phyloP scores from a whole-genome alignment of 805 yeast species.

The Wickerhamomyces chambardii region DNA sequence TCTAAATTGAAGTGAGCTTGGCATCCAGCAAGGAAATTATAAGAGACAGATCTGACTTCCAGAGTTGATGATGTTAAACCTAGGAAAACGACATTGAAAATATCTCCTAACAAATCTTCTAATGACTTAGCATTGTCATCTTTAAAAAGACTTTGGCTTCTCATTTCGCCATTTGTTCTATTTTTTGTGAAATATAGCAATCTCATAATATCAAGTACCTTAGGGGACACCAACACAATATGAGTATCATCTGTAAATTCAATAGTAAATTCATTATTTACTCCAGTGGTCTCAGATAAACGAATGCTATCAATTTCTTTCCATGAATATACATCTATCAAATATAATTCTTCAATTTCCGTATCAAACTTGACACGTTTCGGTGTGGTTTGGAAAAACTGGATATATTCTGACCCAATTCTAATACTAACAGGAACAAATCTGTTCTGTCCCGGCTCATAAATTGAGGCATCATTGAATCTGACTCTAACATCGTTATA shows the following conservation, averaged over 20 bases:
- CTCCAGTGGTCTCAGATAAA: conserved; percentile 34
- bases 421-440: conserved; percentile 54
- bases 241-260: conserved; percentile 23
- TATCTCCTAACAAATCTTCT: conserved; percentile 43
- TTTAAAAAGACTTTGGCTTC: conserved; percentile 3
- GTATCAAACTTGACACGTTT: conserved; percentile 27
- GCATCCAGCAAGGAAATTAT: conserved; percentile 51
- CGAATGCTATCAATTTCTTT: conserved; percentile 29
- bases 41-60: conserved; percentile 55
- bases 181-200: conserved; percentile 61
- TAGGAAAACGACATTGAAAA: conserved; percentile 56
- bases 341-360: conserved; percentile 24
- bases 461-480: conserved; percentile 42
- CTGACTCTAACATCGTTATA: conserved; percentile 42
- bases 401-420: conserved; percentile 64
- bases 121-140: conserved; percentile 14
- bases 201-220: conserved; percentile 58
- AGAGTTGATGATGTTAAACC: conserved; percentile 56
- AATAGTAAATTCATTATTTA: conserved; percentile 41
- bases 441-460: conserved; percentile 35
- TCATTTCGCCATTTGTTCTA: conserved; percentile 29
- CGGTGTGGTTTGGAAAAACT: conserved; percentile 38
- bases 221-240: conserved; percentile 36
- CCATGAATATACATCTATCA: conserved; percentile 35
- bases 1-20: conserved; percentile 51